phyloP scores from a whole-genome alignment of 768 basidiomycete species.

The Clavaria fumosa region DNA sequence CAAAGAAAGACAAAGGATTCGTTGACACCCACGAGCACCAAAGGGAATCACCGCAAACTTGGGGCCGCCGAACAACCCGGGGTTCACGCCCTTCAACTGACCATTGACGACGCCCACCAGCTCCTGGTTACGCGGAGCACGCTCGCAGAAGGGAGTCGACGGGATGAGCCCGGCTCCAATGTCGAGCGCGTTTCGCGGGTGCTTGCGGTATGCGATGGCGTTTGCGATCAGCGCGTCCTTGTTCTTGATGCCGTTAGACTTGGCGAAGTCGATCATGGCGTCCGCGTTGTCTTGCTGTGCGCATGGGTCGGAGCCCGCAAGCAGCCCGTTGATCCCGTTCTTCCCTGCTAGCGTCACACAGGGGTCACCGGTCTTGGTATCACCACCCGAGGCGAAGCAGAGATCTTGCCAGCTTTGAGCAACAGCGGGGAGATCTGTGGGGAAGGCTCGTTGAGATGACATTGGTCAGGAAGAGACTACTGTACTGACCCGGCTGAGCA shows the following conservation, averaged over 20 bases:
- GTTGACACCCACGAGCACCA: too few relatives aligned
- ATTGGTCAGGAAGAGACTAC: too few relatives aligned
- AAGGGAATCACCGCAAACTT: too few relatives aligned
- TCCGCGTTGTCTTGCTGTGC: constrained; percentile 44
- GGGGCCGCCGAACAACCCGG: constrained; percentile 29
- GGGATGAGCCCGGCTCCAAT: constrained; percentile 27
- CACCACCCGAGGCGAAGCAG: too few relatives aligned
- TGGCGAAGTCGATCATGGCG: constrained; percentile 30
- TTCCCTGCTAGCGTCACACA: too few relatives aligned
- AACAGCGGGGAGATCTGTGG: too few relatives aligned
- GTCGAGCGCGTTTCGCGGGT: constrained; percentile 45
- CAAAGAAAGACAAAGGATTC: too few relatives aligned
- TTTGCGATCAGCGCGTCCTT: constrained; percentile 31
- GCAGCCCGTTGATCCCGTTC: too few relatives aligned
- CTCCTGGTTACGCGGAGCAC: constrained; percentile 34
- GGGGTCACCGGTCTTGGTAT: too few relatives aligned
- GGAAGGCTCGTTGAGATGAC: too few relatives aligned
- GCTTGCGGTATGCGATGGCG: constrained; percentile 39
- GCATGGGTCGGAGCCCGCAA: constrained; percentile 39
- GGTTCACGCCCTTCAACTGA: constrained; percentile 35
- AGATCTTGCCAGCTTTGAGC: too few relatives aligned
- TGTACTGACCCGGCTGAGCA: too few relatives aligned
- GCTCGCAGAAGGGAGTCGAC: constrained; percentile 37
- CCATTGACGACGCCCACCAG: constrained; percentile 43
- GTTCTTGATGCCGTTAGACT: constrained; percentile 27